These are phyloP conservation scores for Trichophyton rubrum DNA, from an alignment of 2,329 filamentous ascomycete species.

Conservation along the genomic window DNA sequence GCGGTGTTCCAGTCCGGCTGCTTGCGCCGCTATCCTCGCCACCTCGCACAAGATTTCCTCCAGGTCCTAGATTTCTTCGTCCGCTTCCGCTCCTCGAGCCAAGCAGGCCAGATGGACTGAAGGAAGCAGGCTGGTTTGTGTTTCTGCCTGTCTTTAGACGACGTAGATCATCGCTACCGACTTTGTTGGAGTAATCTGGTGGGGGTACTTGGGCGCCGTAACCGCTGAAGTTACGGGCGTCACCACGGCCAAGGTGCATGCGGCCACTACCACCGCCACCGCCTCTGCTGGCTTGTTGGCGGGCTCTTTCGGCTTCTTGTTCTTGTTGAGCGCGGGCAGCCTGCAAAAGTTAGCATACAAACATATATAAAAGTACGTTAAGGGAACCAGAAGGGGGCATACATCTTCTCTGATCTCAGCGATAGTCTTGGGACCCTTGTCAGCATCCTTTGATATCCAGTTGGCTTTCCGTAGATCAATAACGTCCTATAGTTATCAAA, in stretches of 20 bases:
- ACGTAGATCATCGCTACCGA: slow-evolving; percentile 82
- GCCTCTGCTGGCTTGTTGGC: slow-evolving; percentile 44
- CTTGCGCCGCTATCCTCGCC: slow-evolving; percentile 78
- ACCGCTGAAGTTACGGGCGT: slow-evolving; percentile 66
- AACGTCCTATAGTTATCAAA: slow-evolving; percentile 46
- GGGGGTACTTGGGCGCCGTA: slow-evolving; percentile 57
- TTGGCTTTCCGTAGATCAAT: slow-evolving; percentile 64
- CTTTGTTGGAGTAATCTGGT: slow-evolving; percentile 62
- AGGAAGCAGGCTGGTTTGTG: slow-evolving; percentile 49
- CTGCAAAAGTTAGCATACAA: slow-evolving; percentile 13
- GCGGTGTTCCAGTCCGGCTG: slow-evolving; percentile 80
- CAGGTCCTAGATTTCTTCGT: slow-evolving; percentile 56
- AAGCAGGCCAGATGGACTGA: slow-evolving; percentile 81
- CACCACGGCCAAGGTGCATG: slow-evolving; percentile 64
- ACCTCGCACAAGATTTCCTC: slow-evolving; percentile 57
- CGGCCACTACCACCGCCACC: slow-evolving; percentile 55
- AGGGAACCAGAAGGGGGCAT: slow-evolving; percentile 20
- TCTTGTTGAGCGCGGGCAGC: slow-evolving; percentile 70
- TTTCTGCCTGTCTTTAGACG: slow-evolving; percentile 54
- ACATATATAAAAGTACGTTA: slow-evolving; percentile 3
- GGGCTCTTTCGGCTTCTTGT: slow-evolving; percentile 52
- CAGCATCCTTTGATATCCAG: slow-evolving; percentile 78
- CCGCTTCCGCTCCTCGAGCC: slow-evolving; percentile 73
- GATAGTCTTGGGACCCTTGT: slow-evolving; percentile 95
- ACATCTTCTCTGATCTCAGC: slow-evolving; percentile 77